These are phyloP conservation scores for Tremellales sp. DNA, from an alignment of 1,284 basidiomycete species.

Conservation along the genomic window DNA sequence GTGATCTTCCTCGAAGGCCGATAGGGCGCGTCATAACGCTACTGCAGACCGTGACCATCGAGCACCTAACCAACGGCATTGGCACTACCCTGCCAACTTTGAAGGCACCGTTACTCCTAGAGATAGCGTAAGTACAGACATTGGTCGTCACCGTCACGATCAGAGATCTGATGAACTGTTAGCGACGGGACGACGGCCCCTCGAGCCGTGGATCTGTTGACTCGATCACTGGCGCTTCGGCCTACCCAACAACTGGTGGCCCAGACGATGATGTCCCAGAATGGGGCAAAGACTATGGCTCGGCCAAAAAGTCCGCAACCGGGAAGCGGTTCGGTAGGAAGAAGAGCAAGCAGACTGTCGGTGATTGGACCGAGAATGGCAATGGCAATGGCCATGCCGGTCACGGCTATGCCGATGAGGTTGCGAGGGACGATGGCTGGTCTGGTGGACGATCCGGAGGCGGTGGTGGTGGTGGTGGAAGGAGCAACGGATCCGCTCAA, in stretches of 20 bases:
- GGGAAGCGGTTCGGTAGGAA: constrained; percentile 15
- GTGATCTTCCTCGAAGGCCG: constrained; percentile 10
- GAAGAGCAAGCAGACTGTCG: constrained; percentile 2
- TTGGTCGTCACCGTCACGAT: neutral
- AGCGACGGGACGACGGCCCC: neutral
- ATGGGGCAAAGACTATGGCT: constrained; percentile 49
- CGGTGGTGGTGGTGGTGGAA: constrained; percentile 1
- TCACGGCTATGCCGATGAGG: constrained; percentile 7
- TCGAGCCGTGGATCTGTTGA: constrained; percentile 2
- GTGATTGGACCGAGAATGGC: constrained; percentile 4
- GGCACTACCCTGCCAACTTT: constrained; percentile 51
- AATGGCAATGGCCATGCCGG: constrained; percentile 1
- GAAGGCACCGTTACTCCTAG: constrained; percentile 33
- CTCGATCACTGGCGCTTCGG: constrained; percentile 16
- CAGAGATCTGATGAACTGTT: neutral
- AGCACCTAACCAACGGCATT: constrained; percentile 47
- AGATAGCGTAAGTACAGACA: constrained; percentile 1
- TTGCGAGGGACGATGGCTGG: constrained; percentile 6
- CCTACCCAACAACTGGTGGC: constrained; percentile 28
- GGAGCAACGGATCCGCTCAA: neutral
- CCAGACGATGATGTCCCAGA: constrained; percentile 48
- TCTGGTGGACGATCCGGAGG: neutral
- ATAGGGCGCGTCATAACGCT: neutral
- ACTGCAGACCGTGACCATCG: constrained; percentile 10
- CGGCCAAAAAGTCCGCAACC: constrained; percentile 19